These are phyloP conservation scores for Fomes fomentarius DNA, from an alignment of 1,284 basidiomycete species.

Conservation along the genomic window DNA sequence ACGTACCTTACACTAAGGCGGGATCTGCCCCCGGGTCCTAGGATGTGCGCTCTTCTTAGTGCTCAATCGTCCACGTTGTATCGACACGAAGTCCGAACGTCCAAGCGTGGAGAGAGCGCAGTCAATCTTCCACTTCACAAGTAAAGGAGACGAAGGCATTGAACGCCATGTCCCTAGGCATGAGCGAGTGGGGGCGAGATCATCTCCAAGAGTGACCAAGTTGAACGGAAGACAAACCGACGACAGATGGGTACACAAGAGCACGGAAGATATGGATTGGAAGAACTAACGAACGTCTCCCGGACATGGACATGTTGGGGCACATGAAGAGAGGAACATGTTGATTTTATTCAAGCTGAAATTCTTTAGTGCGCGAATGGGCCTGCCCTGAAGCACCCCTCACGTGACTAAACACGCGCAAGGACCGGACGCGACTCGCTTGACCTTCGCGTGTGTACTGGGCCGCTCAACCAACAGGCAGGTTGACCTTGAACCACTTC, in stretches of 20 bases:
- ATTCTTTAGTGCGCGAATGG: background rate
- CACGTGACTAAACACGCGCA: conserved; percentile 4
- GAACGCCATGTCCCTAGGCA: conserved; percentile 37
- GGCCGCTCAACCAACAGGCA: too few species aligned
- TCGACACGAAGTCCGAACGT: conserved; percentile 23
- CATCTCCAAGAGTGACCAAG: too few species aligned
- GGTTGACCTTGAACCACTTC: background rate
- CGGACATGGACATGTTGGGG: too few species aligned
- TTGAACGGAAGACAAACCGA: too few species aligned
- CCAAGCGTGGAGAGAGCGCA: conserved; percentile 36
- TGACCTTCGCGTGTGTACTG: too few species aligned
- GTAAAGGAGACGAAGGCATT: conserved; percentile 38
- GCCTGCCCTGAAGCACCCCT: conserved; percentile 3
- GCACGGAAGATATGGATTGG: too few species aligned
- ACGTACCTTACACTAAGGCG: too few species aligned
- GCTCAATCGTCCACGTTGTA: conserved; percentile 30
- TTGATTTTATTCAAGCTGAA: too few species aligned
- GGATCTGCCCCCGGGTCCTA: too few species aligned
- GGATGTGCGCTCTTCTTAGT: conserved; percentile 34
- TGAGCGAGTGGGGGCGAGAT: conserved; percentile 30
- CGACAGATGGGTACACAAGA: too few species aligned
- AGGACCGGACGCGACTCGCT: background rate
- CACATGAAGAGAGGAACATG: too few species aligned
- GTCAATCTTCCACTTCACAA: conserved; percentile 36
- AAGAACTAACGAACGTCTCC: too few species aligned